Conservation (phyloP, 2,329 filamentous ascomycete genomes). For the Monosporascus sp. region DNA sequence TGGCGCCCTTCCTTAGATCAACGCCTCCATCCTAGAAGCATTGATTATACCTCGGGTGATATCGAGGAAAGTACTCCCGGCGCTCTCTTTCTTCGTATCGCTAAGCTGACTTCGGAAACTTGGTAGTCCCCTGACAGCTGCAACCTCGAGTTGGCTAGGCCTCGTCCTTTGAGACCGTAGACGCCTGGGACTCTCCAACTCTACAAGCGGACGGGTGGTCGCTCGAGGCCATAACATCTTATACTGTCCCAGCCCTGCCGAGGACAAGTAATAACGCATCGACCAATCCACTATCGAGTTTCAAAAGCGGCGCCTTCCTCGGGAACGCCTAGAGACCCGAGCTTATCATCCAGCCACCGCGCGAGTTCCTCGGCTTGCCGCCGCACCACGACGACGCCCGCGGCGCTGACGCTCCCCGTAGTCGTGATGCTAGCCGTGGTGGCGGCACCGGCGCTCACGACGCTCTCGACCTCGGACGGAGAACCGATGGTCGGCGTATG, state of each 20-base stretch:
- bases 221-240: too few species aligned
- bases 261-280: background rate
- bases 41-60: background rate
- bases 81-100: background rate
- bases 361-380: conserved; percentile 55
- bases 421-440: conserved; percentile 37
- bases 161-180: too few species aligned
- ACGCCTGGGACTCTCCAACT: too few species aligned
- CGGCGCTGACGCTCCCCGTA: conserved; percentile 31
- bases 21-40: too few species aligned
- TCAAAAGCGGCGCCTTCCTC: conserved; percentile 38
- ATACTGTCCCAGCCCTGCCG: too few species aligned
- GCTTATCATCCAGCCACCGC: conserved; percentile 54
- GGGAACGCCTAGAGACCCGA: conserved; percentile 48
- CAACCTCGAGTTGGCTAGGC: background rate
- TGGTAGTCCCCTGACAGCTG: background rate
- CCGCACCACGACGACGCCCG: conserved; percentile 46
- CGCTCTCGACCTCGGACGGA: conserved; percentile 42
- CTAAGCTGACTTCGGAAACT: background rate
- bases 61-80: background rate
- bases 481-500: conserved; percentile 29
- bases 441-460: conserved; percentile 39
- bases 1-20: too few species aligned
- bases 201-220: too few species aligned
- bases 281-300: conserved; percentile 11